Conservation (phyloP, 495 filamentous ascomycete species). For the Hypomontagnella monticulosa region DNA sequence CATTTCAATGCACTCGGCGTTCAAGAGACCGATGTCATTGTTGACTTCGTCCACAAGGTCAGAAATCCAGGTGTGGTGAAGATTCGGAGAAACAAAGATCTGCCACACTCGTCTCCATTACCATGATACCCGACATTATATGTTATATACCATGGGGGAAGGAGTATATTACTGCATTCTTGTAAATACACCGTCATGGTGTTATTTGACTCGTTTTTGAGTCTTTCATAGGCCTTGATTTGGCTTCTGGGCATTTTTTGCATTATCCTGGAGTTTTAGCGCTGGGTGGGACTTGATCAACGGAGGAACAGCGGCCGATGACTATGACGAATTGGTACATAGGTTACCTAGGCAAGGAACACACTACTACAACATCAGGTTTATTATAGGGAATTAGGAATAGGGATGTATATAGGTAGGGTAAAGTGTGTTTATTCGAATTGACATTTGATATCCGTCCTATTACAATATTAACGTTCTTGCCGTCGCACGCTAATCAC, state of each 20-base stretch:
- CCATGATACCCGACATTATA: slow-evolving; percentile 31
- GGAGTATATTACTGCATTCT: slow-evolving; percentile 29
- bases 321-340: slow-evolving; percentile 35
- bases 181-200: slow-evolving; percentile 28
- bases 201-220: slow-evolving; percentile 11
- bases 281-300: slow-evolving; percentile 32
- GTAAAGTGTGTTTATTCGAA: too few relatives aligned
- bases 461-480: too few relatives aligned
- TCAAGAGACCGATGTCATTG: slow-evolving; percentile 87
- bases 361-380: background rate
- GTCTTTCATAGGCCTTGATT: slow-evolving; percentile 18
- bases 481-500: background rate
- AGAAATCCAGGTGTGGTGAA: slow-evolving; percentile 53
- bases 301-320: slow-evolving; percentile 40
- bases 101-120: slow-evolving; percentile 44
- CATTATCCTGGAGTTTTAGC: slow-evolving; percentile 46
- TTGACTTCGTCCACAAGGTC: slow-evolving; percentile 86
- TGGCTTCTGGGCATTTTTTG: slow-evolving; percentile 31
- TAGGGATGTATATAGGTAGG: slow-evolving; percentile 3
- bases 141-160: slow-evolving; percentile 37
- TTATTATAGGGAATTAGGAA: slow-evolving; percentile 12
- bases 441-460: too few relatives aligned
- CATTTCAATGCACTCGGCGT: slow-evolving; percentile 89
- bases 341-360: slow-evolving; percentile 9
- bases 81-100: slow-evolving; percentile 40